Conservation (phyloP, 805 yeast species). For the Metschnikowia lochheadii region DNA sequence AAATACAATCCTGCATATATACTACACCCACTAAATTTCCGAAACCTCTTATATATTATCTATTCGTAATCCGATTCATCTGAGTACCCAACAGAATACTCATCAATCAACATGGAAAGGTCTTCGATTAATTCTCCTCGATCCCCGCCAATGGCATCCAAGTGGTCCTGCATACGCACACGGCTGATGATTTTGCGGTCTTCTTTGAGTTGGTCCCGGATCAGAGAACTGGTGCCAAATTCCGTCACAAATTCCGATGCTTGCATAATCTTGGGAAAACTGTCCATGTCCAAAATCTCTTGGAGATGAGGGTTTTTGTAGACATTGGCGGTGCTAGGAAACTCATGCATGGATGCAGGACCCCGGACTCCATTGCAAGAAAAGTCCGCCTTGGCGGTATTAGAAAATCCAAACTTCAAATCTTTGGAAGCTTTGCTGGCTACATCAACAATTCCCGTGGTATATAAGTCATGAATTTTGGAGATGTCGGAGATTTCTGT, state of each 20-base stretch:
- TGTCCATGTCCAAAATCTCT: conserved; percentile 24
- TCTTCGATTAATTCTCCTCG: conserved; percentile 51
- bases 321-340: not conserved
- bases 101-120: conserved; percentile 39
- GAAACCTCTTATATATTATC: too few species aligned
- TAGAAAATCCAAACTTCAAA: not conserved
- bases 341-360: not conserved
- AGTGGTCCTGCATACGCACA: conserved; percentile 16
- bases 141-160: conserved; percentile 39
- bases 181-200: conserved; percentile 18
- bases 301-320: conserved; percentile 15
- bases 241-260: conserved; percentile 15
- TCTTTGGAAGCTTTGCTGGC: not conserved
- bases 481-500: not conserved
- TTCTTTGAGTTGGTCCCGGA: conserved; percentile 26
- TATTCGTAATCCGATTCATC: conserved; percentile 14
- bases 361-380: not conserved
- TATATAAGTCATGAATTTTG: not conserved
- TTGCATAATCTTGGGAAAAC: conserved; percentile 26
- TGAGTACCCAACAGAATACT: conserved; percentile 51
- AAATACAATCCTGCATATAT: too few species aligned
- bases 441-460: not conserved
- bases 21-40: too few species aligned
- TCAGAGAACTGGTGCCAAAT: conserved; percentile 23
- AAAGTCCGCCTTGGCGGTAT: not conserved